These are phyloP conservation scores for Calonectria pseudoturangicola DNA, from an alignment of 2,329 filamentous ascomycete genomes.

Conservation along the genomic window DNA sequence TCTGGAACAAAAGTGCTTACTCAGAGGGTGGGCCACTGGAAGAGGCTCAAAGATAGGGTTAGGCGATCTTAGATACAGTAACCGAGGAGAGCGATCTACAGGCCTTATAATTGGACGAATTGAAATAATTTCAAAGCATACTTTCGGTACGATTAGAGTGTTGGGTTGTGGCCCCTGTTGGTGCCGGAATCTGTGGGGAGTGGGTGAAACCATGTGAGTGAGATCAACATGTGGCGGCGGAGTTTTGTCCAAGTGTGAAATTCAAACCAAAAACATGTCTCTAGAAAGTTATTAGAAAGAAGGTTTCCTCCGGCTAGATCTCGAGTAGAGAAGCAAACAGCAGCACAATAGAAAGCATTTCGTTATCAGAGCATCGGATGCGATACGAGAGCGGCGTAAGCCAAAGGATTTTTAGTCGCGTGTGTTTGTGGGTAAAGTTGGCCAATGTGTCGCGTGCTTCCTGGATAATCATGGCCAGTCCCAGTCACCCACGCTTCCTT, in stretches of 20 bases:
- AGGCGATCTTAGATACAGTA: conserved; percentile 33
- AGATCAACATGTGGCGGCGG: conserved; percentile 14
- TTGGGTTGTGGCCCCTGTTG: conserved; percentile 33
- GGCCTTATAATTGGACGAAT: conserved; percentile 30
- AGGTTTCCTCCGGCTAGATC: background rate
- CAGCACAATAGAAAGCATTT: background rate
- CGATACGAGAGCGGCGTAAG: conserved; percentile 6
- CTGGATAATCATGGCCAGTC: conserved; percentile 43
- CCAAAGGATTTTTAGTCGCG: conserved; percentile 19
- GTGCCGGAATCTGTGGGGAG: conserved; percentile 45
- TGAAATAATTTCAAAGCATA: background rate
- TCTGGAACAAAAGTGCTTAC: conserved; percentile 22
- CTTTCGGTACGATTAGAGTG: background rate
- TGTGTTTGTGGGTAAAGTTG: conserved; percentile 9
- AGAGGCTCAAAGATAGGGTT: conserved; percentile 13
- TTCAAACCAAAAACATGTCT: conserved; percentile 30
- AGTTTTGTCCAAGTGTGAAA: conserved; percentile 32
- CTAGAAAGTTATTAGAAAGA: background rate
- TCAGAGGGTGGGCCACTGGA: background rate
- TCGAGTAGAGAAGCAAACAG: background rate
- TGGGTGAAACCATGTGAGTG: conserved; percentile 32
- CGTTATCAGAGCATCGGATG: background rate
- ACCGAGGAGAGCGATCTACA: conserved; percentile 31
- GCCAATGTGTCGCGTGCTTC: conserved; percentile 49
- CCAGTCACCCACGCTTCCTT: conserved; percentile 45